Percentiles rank a stretch among this genome's conserved stretches.
phyloP scores from a whole-genome alignment of 495 filamentous ascomycete species.

The Hypoxylon fuscum region DNA sequence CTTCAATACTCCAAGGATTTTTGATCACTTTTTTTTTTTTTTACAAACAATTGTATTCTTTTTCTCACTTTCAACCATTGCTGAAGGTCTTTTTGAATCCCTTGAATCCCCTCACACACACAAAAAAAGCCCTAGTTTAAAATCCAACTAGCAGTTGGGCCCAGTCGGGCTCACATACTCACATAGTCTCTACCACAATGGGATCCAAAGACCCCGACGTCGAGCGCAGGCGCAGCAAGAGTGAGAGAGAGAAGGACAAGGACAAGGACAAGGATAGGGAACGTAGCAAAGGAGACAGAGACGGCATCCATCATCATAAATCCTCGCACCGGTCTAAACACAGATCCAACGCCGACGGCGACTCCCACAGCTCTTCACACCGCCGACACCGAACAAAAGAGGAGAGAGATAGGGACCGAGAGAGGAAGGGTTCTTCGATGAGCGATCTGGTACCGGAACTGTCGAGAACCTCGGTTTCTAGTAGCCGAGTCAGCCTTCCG shows the following conservation, averaged over 20 bases:
- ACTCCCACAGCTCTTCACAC: conserved; percentile 48
- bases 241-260: conserved; percentile 31
- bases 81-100: no score
- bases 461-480: conserved; percentile 45
- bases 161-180: conserved; percentile 49
- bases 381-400: conserved; percentile 52
- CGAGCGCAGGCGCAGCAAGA: conserved; percentile 52
- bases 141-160: conserved; percentile 29
- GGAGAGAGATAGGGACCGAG: conserved; percentile 52
- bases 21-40: no score
- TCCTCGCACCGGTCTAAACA: conserved; percentile 52
- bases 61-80: no score
- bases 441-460: conserved; percentile 62
- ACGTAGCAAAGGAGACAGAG: conserved; percentile 33
- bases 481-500: conserved; percentile 67
- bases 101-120: no score
- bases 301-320: conserved; percentile 39
- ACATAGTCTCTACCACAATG: conserved; percentile 55
- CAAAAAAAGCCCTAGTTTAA: conserved; percentile 13
- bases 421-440: conserved; percentile 49
- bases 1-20: no score
- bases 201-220: conserved; percentile 56
- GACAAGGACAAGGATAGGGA: conserved; percentile 41
- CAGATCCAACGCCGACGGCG: conserved; percentile 48
- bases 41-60: no score